Base-by-base conservation (phyloP, 768 basidiomycete species). In the Leccinum rimulosum region DNA sequence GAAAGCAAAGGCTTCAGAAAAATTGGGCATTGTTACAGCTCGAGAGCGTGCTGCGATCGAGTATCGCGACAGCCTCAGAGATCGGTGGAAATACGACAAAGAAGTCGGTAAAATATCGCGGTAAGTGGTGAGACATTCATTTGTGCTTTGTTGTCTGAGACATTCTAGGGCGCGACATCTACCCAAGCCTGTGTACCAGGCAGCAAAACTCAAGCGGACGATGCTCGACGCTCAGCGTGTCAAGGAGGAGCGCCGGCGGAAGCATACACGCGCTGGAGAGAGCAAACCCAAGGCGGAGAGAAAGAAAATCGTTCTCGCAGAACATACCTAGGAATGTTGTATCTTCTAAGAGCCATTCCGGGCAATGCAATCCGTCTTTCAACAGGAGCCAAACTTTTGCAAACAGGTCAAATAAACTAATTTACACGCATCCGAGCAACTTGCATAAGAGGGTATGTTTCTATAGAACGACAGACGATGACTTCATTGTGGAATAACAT, bases 1-100 rank as follows among this genome's bases (percentile, higher is more conserved):
- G 95, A 98, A 98, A 72, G 87, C 92, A 22, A 89, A 91, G 58
- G 93, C 95, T 1, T 88, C 91, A 0, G 94, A 95, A 65, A 95
- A 92, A 72, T 79, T 99, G 36, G 97, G 96, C 9, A 83, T 97
- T 30, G 77, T 98, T 63, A 94, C 93, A 54, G 88, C 92, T 15
- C 82, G 94, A 56, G 96, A 98, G 71, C 83, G 93, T 49, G 91
- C 94, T 3, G 85, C 90, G 9, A 90, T 95, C 63, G 95, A 98
- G 73, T 98, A 98, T 76, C 81, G 97, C 22, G 87, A 92, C 36
- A 88, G 84, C 61, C 85, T 99, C 59, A 86, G 89, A 70, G 85
- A 94, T 64, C 81, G 91, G 64, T 99, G 95, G 95, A 89, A 88
- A 71, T 80, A 86, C 62, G 93, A 96, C 68, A 77, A 78, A 27